Percentiles rank a stretch among this genome's conserved stretches.
Evolutionary conservation across 2,329 filamentous ascomycete species (phyloP).

Genomic region (Fusarium secorum): DNA sequence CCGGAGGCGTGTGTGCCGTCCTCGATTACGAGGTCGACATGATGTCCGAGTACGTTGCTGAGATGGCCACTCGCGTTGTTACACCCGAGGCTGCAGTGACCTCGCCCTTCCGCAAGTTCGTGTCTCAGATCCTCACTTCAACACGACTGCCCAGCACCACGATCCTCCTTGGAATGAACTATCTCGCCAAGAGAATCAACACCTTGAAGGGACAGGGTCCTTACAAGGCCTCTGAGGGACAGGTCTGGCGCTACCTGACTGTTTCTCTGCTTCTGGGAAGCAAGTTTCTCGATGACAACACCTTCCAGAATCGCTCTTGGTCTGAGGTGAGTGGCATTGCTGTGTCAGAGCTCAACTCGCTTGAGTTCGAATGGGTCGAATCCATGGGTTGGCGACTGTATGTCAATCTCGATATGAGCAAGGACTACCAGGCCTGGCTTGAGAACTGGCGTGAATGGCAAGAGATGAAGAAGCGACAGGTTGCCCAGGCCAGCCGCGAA

Average conservation of each 20-base stretch:
- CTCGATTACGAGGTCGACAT: slow-evolving; percentile 96
- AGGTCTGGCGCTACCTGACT: slow-evolving; percentile 88
- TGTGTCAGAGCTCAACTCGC: slow-evolving; percentile 81
- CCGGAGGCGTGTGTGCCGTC: slow-evolving; percentile 89
- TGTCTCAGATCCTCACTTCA: slow-evolving; percentile 87
- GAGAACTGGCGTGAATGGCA: slow-evolving; percentile 68
- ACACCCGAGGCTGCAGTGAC: slow-evolving; percentile 64
- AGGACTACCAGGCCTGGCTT: slow-evolving; percentile 72
- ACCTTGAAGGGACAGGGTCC: slow-evolving; percentile 67
- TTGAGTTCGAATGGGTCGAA: slow-evolving; percentile 88
- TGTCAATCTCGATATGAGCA: slow-evolving; percentile 79
- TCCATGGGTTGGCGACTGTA: slow-evolving; percentile 87
- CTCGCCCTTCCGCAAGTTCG: slow-evolving; percentile 87
- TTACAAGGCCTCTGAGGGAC: slow-evolving; percentile 68
- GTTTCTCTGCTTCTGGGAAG: slow-evolving; percentile 85
- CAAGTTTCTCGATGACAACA: slow-evolving; percentile 97
- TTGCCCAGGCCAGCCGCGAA: slow-evolving; percentile 58
- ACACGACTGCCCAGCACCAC: slow-evolving; percentile 90
- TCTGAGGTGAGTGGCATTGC: slow-evolving; percentile 92
- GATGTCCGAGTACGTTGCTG: slow-evolving; percentile 94
- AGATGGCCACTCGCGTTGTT: slow-evolving; percentile 75
- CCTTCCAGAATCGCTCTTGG: slow-evolving; percentile 97
- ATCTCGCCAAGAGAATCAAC: slow-evolving; percentile 83
- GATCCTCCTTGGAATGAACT: slow-evolving; percentile 89
- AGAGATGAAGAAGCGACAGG: slow-evolving; percentile 62